Evolutionary conservation across 495 filamentous ascomycete genomes (phyloP).

Genomic region (Darksidea phi): DNA sequence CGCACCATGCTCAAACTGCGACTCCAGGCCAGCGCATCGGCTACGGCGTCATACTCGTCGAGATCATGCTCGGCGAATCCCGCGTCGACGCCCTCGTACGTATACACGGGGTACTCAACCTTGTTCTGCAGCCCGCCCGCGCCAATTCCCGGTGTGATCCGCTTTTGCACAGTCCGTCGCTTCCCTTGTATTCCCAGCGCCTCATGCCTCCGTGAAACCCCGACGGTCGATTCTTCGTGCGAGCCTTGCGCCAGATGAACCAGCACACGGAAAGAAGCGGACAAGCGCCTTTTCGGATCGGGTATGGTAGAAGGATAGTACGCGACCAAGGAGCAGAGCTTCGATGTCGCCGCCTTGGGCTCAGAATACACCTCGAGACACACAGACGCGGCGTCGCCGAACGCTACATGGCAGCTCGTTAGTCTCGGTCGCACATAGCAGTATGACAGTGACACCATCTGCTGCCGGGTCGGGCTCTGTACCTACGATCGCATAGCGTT

Average conservation of each 20-base stretch:
- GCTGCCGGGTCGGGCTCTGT: constrained; percentile 10
- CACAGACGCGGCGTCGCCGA: constrained; percentile 43
- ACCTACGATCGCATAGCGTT: constrained; percentile 47
- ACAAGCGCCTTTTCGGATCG: constrained; percentile 46
- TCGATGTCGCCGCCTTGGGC: constrained; percentile 39
- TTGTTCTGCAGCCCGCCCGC: constrained; percentile 49
- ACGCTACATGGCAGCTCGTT: constrained; percentile 34
- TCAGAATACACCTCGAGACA: constrained; percentile 42
- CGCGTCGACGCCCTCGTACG: constrained; percentile 40
- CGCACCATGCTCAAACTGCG: constrained; percentile 48
- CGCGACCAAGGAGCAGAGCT: constrained; percentile 51
- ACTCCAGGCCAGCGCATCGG: constrained; percentile 51
- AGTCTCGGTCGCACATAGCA: constrained; percentile 1
- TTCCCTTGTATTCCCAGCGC: constrained; percentile 67
- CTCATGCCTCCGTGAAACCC: constrained; percentile 45
- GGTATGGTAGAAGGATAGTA: constrained; percentile 52
- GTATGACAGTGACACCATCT: not conserved
- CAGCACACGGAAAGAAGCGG: constrained; percentile 45
- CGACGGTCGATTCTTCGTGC: constrained; percentile 29
- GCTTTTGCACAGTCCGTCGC: constrained; percentile 49
- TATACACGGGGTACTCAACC: constrained; percentile 48
- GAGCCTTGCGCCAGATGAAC: constrained; percentile 47
- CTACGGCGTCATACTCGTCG: constrained; percentile 52
- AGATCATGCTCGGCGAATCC: constrained; percentile 56
- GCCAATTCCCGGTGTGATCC: constrained; percentile 55